phyloP scores from a whole-genome alignment of 2,329 filamentous ascomycete genomes.

The Plectosphaerella cucumerina region DNA sequence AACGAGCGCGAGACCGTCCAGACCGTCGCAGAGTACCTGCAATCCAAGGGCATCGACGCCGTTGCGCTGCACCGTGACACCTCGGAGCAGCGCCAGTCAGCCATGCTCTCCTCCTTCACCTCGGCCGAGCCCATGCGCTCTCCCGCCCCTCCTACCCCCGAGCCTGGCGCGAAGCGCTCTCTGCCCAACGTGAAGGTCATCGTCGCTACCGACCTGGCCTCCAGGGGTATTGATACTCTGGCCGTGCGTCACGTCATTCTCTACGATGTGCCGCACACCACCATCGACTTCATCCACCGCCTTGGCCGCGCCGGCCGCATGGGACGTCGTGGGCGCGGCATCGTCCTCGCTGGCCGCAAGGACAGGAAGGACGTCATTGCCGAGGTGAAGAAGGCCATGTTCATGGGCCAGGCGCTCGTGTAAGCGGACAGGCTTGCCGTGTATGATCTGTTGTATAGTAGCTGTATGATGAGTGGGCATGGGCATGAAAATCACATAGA shows the following conservation, averaged over 20 bases:
- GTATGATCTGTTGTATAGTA: conserved; percentile 3
- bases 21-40: conserved; percentile 74
- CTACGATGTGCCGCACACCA: conserved; percentile 96
- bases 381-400: conserved; percentile 89
- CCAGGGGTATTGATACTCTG: conserved; percentile 88
- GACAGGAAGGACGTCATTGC: conserved; percentile 87
- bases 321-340: conserved; percentile 81
- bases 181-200: conserved; percentile 82
- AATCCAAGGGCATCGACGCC: conserved; percentile 83
- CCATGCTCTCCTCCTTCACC: conserved; percentile 75
- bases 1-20: conserved; percentile 90
- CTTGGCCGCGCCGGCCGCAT: conserved; percentile 89
- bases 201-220: conserved; percentile 90
- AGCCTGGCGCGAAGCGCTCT: conserved; percentile 36
- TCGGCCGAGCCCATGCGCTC: conserved; percentile 35
- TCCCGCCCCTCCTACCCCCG: conserved; percentile 16
- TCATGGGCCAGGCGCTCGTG: conserved; percentile 72
- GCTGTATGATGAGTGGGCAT: background rate
- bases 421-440: conserved; percentile 28
- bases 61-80: conserved; percentile 82
- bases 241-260: conserved; percentile 88
- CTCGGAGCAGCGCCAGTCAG: conserved; percentile 68
- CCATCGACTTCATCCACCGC: conserved; percentile 96
- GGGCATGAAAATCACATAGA: conserved; percentile 4
- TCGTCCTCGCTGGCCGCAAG: conserved; percentile 85